These are phyloP conservation scores for Flaveria linearis DNA, from an alignment of 129 eudicot genomes.

Conservation along the genomic window DNA sequence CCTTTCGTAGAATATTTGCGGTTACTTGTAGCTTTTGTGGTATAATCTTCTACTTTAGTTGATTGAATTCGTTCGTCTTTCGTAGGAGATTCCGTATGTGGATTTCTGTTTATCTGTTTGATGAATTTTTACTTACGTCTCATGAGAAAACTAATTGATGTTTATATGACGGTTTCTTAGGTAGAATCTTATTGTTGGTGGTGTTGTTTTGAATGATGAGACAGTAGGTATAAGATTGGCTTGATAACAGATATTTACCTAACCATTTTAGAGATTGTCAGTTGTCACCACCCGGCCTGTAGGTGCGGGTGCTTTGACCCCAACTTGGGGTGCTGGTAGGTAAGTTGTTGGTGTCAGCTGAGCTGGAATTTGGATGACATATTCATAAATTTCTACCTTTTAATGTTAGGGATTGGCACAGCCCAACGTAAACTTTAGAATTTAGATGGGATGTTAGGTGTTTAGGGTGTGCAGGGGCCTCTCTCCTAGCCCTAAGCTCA, in stretches of 20 bases:
- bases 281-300: neutral
- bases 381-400: neutral
- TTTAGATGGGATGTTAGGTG: conserved; percentile 1
- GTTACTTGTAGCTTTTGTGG: neutral
- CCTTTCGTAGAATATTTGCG: neutral
- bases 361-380: conserved; percentile 20
- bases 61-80: conserved; percentile 13
- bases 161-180: conserved; percentile 21
- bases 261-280: conserved; percentile 12
- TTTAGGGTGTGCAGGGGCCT: neutral
- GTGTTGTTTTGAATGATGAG: conserved; percentile 26
- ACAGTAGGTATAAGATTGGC: conserved; percentile 10
- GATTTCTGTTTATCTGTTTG: conserved; percentile 13
- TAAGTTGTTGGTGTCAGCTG: conserved; percentile 22
- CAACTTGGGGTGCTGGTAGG: conserved; percentile 2
- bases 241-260: conserved; percentile 15
- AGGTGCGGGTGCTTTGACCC: conserved; percentile 8
- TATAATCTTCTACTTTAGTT: neutral
- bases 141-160: neutral
- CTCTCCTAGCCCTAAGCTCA: neutral
- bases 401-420: conserved; percentile 10
- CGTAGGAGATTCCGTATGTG: conserved; percentile 15
- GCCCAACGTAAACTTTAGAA: neutral
- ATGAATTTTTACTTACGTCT: conserved; percentile 6
- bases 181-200: conserved; percentile 23